A percentile compares a stretch with the other conserved stretches of the same genome.
These are phyloP conservation scores for Pyracantha coccinea DNA, from an alignment of 331 rosid species.

Conservation along the genomic window DNA sequence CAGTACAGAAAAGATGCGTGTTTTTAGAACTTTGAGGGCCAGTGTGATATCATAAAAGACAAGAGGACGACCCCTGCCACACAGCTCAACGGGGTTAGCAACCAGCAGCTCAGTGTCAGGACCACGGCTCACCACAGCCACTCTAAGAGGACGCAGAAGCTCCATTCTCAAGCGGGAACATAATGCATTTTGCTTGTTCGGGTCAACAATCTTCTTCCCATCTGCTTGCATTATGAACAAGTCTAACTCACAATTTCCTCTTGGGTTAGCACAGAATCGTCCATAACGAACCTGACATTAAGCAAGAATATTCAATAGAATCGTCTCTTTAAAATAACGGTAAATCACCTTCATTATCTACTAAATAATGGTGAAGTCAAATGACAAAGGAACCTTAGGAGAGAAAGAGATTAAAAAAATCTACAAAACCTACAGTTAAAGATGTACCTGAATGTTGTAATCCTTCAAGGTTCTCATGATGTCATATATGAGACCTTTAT, in stretches of 20 bases:
- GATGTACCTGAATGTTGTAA: conserved; percentile 42
- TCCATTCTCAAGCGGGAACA: conserved; percentile 47
- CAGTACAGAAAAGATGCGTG: conserved; percentile 40
- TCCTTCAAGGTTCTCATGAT: conserved; percentile 58
- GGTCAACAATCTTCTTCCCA: conserved; percentile 40
- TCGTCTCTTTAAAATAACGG: no score
- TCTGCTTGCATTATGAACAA: conserved; percentile 46
- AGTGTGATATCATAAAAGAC: conserved; percentile 46
- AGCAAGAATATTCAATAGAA: neutral
- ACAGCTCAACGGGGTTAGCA: conserved; percentile 57
- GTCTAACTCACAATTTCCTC: conserved; percentile 43
- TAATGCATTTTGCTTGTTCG: conserved; percentile 30
- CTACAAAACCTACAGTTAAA: neutral
- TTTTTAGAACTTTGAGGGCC: conserved; percentile 38
- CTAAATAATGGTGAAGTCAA: no score
- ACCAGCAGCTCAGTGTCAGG: conserved; percentile 60
- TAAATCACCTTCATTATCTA: no score
- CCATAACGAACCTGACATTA: conserved; percentile 38
- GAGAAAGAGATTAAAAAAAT: no score
- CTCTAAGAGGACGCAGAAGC: conserved; percentile 47
- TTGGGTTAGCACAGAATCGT: conserved; percentile 30
- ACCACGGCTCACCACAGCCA: conserved; percentile 40
- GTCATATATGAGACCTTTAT: conserved; percentile 55
- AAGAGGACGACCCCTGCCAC: conserved; percentile 52
- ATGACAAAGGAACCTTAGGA: no score